Conservation (phyloP, 1,284 basidiomycete genomes). For the Rhodotorula sp. region DNA sequence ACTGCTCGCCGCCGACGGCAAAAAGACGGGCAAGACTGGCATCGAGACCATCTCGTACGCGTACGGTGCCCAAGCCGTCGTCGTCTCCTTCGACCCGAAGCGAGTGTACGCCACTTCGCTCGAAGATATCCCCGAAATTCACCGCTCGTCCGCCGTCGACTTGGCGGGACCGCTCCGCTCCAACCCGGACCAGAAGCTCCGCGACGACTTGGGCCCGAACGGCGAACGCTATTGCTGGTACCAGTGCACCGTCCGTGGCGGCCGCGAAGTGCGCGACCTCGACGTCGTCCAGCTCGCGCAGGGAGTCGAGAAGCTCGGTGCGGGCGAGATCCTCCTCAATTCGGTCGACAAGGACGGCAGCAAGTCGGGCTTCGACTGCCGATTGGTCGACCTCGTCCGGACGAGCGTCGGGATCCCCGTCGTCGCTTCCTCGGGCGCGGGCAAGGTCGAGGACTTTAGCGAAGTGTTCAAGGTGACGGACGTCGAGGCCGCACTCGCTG, state of each 20-base stretch:
- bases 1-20: conserved; percentile 53
- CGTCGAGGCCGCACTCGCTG: conserved; percentile 91
- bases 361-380: conserved; percentile 86
- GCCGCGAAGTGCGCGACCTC: conserved; percentile 80
- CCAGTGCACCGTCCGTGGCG: conserved; percentile 93
- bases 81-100: conserved; percentile 94
- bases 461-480: conserved; percentile 75
- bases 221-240: conserved; percentile 92
- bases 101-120: conserved; percentile 74
- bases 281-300: conserved; percentile 88
- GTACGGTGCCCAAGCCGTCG: conserved; percentile 96
- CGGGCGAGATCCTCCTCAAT: conserved; percentile 93
- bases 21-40: conserved; percentile 57
- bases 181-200: conserved; percentile 30
- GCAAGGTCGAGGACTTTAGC: conserved; percentile 74
- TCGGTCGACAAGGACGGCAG: conserved; percentile 96
- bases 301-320: conserved; percentile 84
- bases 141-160: conserved; percentile 68
- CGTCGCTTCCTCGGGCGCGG: conserved; percentile 92
- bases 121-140: conserved; percentile 53
- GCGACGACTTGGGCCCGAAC: conserved; percentile 49
- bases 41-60: conserved; percentile 88
- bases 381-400: conserved; percentile 73
- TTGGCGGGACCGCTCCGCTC: conserved; percentile 56
- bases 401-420: conserved; percentile 80